Base-by-base conservation (phyloP, 2,329 filamentous ascomycete species). In the Pyrenophora seminiperda region DNA sequence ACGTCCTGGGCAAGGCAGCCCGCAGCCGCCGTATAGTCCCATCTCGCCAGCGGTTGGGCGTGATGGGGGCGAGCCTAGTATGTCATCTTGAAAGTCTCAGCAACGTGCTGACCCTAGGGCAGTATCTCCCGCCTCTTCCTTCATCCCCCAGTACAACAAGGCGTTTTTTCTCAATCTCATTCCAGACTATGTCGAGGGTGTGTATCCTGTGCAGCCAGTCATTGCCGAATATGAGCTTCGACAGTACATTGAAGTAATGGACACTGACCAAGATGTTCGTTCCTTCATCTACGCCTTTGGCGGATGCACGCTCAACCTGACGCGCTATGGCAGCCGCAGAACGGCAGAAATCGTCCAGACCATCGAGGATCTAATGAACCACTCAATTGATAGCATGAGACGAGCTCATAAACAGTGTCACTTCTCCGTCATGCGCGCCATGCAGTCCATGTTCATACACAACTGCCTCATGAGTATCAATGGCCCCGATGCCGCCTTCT, bases 361-460 rank as follows among this genome's bases (percentile, higher is more conserved):
- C 13, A 73, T 74, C 32, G 62, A 70, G 30, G 49, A 58, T 11
- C 63, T 73, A 4, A 65, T 70, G 59, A 65, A 71, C 40, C 59
- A 70, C 47, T 56, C 76, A 54, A 64, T 73, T 63, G 51, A 71
- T 61, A 56, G 68, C 5, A 70, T 73, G 10, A 65, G 72, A 7
- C 73, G 75, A n/a, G 56, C 74, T 1, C 60, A 65, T 10, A 68
- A 71, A 5, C 72, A 75, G n/a, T 70, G 74, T 3, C 69, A 71
- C 1, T 71, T 76, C 9, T 76, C 75, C 0, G 71, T 80, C 24
- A 74, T 77, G 50, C 72, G 76, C 30, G 74, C 79, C 11, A 77
- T 81, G 72, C 79, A 77, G n/a, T 78, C 75, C 31, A 70, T 82
- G 36, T 82, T 81, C 53, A 74, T 82, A 29, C 77, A 82, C 56